Conservation (phyloP, 1,284 basidiomycete genomes). For the Irpex rosettiformis region DNA sequence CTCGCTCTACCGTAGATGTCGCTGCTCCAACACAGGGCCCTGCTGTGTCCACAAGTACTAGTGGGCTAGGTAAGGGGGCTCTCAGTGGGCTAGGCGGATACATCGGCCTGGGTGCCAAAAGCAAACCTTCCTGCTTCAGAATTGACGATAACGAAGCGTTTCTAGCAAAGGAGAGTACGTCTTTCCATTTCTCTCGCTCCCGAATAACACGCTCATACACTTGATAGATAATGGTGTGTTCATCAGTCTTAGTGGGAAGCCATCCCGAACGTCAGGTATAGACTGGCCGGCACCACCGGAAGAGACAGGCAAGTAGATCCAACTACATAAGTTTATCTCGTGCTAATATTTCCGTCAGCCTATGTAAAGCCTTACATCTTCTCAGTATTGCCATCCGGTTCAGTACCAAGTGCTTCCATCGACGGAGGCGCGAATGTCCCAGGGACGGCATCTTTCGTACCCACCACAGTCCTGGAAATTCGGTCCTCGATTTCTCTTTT, state of each 20-base stretch:
- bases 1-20: constrained; percentile 57
- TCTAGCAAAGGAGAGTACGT: constrained; percentile 80
- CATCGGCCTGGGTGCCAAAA: constrained; percentile 75
- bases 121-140: constrained; percentile 62
- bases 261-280: constrained; percentile 55
- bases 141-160: constrained; percentile 69
- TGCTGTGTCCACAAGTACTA: constrained; percentile 35
- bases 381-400: constrained; percentile 69
- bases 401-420: constrained; percentile 38
- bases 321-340: background rate
- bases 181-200: background rate
- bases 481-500: constrained; percentile 72
- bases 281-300: constrained; percentile 84
- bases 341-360: constrained; percentile 37
- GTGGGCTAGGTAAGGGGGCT: constrained; percentile 61
- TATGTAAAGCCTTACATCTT: constrained; percentile 85
- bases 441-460: constrained; percentile 33
- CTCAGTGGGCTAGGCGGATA: constrained; percentile 83
- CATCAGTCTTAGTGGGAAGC: constrained; percentile 67
- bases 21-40: constrained; percentile 43
- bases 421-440: constrained; percentile 17
- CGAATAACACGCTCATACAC: background rate
- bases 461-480: constrained; percentile 70
- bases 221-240: constrained; percentile 69
- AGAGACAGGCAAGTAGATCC: constrained; percentile 62